Base-by-base conservation (phyloP, 1,284 basidiomycete genomes). In the Fistulinella staudtii region DNA sequence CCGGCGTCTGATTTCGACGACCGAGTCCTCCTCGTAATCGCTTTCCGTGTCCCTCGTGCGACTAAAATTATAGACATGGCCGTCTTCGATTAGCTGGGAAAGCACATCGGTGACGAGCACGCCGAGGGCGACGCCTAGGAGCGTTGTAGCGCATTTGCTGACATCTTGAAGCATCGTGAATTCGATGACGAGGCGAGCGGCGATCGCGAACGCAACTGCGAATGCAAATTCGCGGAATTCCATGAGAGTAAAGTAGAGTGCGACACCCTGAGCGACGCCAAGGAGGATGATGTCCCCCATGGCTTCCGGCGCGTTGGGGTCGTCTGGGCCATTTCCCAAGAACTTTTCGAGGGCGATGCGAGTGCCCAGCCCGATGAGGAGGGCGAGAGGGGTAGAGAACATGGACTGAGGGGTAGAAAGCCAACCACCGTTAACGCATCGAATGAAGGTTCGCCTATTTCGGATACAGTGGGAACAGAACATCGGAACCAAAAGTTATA, bases 231-330 rank as follows among this genome's bases (percentile, higher is more conserved):
- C 69, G 38, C 73, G 71, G 42, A 73, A 69, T 58, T 77, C 77
- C 47, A 69, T 71, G 50, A 78, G 72, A 43, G 81, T 71, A 56
- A 78, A 82, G 58, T 86, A 82, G 36, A 89, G 69, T 21, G 76
- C 81, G 51, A 85, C 76, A 40, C 86, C 86, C 64, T 88, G 82
- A 73, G 83, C 81, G 53, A 82, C 72, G 43, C 86, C 86, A 43
- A 76, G 67, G 49, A 89, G 76, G 61, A 87, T 66, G 54, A 73
- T 71, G 57, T 85, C 77, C 49, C 75, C 73, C 34, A 79, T 65
- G 54, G 75, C 66, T 22, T 60, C 46, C 13, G 75, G 65, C 4
- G 51, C 41, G 44, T 55, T 61, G 35, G 62, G 60, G n/a, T 40
- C 49, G 54, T 58, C 47, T 49, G 72, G 64, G 46, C 62, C 68